Base-by-base conservation (phyloP, 352 stramenopile genomes). In the Pythium utonaiense region DNA sequence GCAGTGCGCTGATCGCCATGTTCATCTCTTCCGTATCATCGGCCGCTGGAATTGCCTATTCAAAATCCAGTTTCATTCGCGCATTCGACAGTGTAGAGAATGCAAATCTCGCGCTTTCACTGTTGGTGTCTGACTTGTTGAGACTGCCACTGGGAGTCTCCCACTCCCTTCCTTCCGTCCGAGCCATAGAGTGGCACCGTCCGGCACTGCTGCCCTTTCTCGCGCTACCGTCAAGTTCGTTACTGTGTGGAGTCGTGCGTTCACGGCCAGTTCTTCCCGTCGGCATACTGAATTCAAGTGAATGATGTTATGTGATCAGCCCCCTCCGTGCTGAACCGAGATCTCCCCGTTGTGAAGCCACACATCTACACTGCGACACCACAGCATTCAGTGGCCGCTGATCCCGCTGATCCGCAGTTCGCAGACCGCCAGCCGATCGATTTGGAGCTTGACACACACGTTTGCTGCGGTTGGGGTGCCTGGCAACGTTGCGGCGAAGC, bases 281-380 rank as follows among this genome's bases (percentile, higher is more conserved):
- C 21, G 1, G 8, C 38, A 64, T 63, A 63, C 57, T 52, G 33
- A 53, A 7, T 17, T 8, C 48, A 24, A 63, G 57, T 53, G 17
- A 44, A 27, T 63, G 31, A 27, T 28, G 45, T 52, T 63, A 63
- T 49, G 17, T 28, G 48, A 63, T 63, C 57, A 56, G 47, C 57
- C 57, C 57, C 28, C 21, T 21, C 16, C 7, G n/a, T 44, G 25
- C 40, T 36, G 42, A 19, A 31, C n/a, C 13, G 42, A 50, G 42
- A n/a, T 21, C 41, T 31, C 58, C 48, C 10, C 51, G 13, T 44
- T 3, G 36, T 44, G 12, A 44, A 44, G 36, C 36, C 16, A 21
- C 16, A 14, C 36, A 21, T 22, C 14, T 19, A 54, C 17, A 42
- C 22, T 33, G 51, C 36, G 36, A 44, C 36, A 44, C 36, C 36